A percentile compares a stretch with the other conserved stretches of the same genome.
These are phyloP conservation scores for Candida arabinofermentans DNA, from an alignment of 805 yeast species.

Conservation along the genomic window DNA sequence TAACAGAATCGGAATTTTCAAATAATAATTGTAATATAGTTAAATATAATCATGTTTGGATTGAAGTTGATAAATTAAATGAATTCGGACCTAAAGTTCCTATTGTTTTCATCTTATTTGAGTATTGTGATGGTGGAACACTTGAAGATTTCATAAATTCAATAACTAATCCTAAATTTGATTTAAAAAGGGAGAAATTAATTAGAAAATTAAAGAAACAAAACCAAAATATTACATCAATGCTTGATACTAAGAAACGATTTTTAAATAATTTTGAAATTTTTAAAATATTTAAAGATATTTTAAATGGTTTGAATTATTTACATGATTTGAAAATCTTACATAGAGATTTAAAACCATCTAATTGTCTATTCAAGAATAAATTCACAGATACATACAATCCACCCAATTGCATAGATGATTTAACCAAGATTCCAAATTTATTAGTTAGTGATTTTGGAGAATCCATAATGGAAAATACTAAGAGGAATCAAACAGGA, in stretches of 20 bases:
- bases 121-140: constrained; percentile 87
- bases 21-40: constrained; percentile 53
- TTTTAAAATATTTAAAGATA: constrained; percentile 62
- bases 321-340: constrained; percentile 71
- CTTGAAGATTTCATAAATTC: constrained; percentile 59
- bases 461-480: constrained; percentile 76
- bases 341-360: constrained; percentile 89
- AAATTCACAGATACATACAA: constrained; percentile 23
- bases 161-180: constrained; percentile 33
- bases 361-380: constrained; percentile 67
- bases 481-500: constrained; percentile 64
- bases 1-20: constrained; percentile 32
- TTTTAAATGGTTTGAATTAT: constrained; percentile 65
- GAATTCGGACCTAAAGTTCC: constrained; percentile 55
- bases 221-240: too few species aligned
- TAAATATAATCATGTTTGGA: constrained; percentile 88
- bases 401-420: constrained; percentile 22
- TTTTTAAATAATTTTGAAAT: constrained; percentile 55
- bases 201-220: constrained; percentile 21
- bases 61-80: constrained; percentile 58
- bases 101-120: constrained; percentile 73
- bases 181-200: constrained; percentile 35
- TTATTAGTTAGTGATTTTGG: constrained; percentile 86
- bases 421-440: constrained; percentile 46
- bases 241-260: constrained; percentile 9